These are phyloP conservation scores for Lachnellula willkommii DNA, from an alignment of 2,329 filamentous ascomycete genomes.

Conservation along the genomic window DNA sequence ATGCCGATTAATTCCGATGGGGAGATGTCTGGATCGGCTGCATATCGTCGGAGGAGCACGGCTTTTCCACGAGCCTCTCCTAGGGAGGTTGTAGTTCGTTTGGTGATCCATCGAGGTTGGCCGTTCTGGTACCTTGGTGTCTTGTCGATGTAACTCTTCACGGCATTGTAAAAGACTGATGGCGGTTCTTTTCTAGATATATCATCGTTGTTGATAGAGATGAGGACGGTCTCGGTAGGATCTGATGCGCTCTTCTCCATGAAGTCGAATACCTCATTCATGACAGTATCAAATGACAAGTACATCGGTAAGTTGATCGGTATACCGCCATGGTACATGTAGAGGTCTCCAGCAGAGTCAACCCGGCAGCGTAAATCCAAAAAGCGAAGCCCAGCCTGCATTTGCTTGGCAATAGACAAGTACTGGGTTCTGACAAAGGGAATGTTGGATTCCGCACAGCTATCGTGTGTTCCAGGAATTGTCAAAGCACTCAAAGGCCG, in stretches of 20 bases:
- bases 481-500: slow-evolving; percentile 58
- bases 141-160: slow-evolving; percentile 51
- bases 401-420: slow-evolving; percentile 55
- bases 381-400: slow-evolving; percentile 68
- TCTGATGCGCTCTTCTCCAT: slow-evolving; percentile 43
- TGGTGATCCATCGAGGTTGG: slow-evolving; percentile 53
- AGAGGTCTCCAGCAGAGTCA: slow-evolving; percentile 51
- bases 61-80: slow-evolving; percentile 61
- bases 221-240: slow-evolving; percentile 60
- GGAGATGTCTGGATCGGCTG: slow-evolving; percentile 38
- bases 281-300: slow-evolving; percentile 56
- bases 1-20: slow-evolving; percentile 32
- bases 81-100: slow-evolving; percentile 53
- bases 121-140: slow-evolving; percentile 30
- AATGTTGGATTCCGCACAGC: slow-evolving; percentile 46
- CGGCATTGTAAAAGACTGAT: slow-evolving; percentile 38
- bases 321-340: slow-evolving; percentile 66
- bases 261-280: slow-evolving; percentile 55
- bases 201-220: slow-evolving; percentile 64
- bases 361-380: slow-evolving; percentile 61
- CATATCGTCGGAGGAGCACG: slow-evolving; percentile 61
- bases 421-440: slow-evolving; percentile 70
- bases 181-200: slow-evolving; percentile 54
- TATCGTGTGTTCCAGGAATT: slow-evolving; percentile 71
- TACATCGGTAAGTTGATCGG: slow-evolving; percentile 60